A percentile compares a stretch with the other conserved stretches of the same genome.
Evolutionary conservation across 257 asterid genomes (phyloP).

Genomic region (Dorcoceras hygrometricum): DNA sequence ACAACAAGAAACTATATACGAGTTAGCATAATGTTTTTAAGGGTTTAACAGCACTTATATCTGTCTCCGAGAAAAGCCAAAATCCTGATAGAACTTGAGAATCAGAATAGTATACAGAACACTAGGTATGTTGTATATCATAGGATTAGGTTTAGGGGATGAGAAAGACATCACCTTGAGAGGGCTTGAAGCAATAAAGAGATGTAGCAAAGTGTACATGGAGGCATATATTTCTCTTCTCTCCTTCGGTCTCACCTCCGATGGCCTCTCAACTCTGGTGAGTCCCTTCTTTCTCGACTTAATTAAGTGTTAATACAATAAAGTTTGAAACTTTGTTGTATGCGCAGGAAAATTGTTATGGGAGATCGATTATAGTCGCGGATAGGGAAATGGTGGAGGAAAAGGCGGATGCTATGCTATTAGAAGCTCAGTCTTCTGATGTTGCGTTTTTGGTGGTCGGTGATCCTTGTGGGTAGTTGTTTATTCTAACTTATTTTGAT

Average conservation of each 20-base stretch:
- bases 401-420: slow-evolving; percentile 71
- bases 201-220: slow-evolving; percentile 63
- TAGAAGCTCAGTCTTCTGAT: slow-evolving; percentile 65
- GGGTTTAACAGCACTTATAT: too few species aligned
- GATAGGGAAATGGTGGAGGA: slow-evolving; percentile 92
- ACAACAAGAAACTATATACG: too few species aligned
- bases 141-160: slow-evolving; percentile 84
- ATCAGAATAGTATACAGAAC: not conserved
- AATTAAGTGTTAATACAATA: slow-evolving; percentile 9
- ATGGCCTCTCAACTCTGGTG: slow-evolving; percentile 74
- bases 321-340: slow-evolving; percentile 25
- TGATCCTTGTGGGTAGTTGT: slow-evolving; percentile 82
- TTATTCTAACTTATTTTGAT: too few species aligned
- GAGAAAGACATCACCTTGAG: slow-evolving; percentile 80
- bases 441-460: slow-evolving; percentile 95
- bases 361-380: slow-evolving; percentile 58
- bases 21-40: too few species aligned
- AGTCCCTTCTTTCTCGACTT: not conserved
- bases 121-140: slow-evolving; percentile 55
- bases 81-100: not conserved
- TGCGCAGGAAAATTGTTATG: slow-evolving; percentile 72
- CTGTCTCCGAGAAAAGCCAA: not conserved
- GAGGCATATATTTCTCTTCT: slow-evolving; percentile 97
- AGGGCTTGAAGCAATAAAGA: slow-evolving; percentile 83
- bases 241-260: slow-evolving; percentile 70